Evolutionary conservation across 1,284 basidiomycete genomes (phyloP).

Genomic region (Irpex rosettiformis): DNA sequence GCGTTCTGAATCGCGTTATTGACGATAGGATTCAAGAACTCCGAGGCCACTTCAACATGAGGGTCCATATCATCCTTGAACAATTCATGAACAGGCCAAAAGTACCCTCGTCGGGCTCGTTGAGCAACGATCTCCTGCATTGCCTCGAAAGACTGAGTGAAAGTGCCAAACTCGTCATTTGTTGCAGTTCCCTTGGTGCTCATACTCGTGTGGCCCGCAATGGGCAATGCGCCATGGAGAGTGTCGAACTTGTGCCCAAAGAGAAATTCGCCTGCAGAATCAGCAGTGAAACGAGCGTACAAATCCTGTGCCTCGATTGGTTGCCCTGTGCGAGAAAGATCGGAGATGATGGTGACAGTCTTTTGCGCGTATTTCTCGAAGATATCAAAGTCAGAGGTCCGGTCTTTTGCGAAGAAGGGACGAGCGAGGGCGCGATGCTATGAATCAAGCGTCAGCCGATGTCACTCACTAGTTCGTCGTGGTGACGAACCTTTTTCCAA

Average conservation of each 20-base stretch:
- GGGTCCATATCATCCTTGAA: slow-evolving; percentile 53
- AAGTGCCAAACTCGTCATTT: slow-evolving; percentile 57
- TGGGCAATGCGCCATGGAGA: slow-evolving; percentile 36
- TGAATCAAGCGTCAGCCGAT: background rate
- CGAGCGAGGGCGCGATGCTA: slow-evolving; percentile 67
- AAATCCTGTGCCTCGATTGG: slow-evolving; percentile 67
- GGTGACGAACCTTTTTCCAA: slow-evolving; percentile 40
- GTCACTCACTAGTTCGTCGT: background rate
- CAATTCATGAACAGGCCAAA: slow-evolving; percentile 69
- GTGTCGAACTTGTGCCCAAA: slow-evolving; percentile 64
- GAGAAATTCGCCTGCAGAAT: slow-evolving; percentile 66
- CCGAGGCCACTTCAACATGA: slow-evolving; percentile 49
- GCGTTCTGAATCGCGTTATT: slow-evolving; percentile 47
- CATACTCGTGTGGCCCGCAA: slow-evolving; percentile 10
- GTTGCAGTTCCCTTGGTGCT: slow-evolving; percentile 58
- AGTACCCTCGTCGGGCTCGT: slow-evolving; percentile 51
- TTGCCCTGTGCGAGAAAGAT: slow-evolving; percentile 29
- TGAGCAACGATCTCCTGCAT: slow-evolving; percentile 53
- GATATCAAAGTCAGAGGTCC: slow-evolving; percentile 64
- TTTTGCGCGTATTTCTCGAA: slow-evolving; percentile 54
- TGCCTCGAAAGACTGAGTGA: slow-evolving; percentile 60
- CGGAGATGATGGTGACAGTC: slow-evolving; percentile 48
- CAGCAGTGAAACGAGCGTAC: slow-evolving; percentile 64
- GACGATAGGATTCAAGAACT: slow-evolving; percentile 64
- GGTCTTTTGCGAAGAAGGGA: slow-evolving; percentile 70